A percentile compares a stretch with the other conserved stretches of the same genome.
These are phyloP conservation scores for Tanacetum coccineum DNA, from an alignment of 129 eudicot genomes.

Conservation along the genomic window DNA sequence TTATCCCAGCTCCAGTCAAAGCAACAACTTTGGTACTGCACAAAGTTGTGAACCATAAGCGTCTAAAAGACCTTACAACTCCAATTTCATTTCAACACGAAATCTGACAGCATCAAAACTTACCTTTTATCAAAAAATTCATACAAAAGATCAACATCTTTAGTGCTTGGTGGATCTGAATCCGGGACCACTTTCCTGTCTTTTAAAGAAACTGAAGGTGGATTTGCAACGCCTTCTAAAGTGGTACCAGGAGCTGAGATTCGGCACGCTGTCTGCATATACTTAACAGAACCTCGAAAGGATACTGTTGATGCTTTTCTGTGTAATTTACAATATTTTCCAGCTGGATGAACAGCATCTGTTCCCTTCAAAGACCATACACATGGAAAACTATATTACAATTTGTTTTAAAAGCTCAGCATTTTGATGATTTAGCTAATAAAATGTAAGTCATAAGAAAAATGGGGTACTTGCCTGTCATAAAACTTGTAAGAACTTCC, in stretches of 20 bases:
- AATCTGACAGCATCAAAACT: too few species aligned
- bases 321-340: constrained; percentile 23
- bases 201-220: constrained; percentile 39
- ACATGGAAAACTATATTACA: constrained; percentile 1
- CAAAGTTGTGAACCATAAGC: constrained; percentile 14
- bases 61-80: background rate
- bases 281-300: constrained; percentile 42
- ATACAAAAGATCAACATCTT: constrained; percentile 63
- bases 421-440: background rate
- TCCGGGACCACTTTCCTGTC: constrained; percentile 63
- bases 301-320: constrained; percentile 23
- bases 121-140: constrained; percentile 74
- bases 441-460: background rate
- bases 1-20: constrained; percentile 84
- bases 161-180: constrained; percentile 68
- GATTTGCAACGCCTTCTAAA: constrained; percentile 34
- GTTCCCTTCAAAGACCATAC: constrained; percentile 19
- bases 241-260: constrained; percentile 53
- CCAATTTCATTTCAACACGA: background rate
- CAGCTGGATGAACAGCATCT: constrained; percentile 38
- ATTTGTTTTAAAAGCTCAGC: background rate
- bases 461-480: constrained; percentile 41
- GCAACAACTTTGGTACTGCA: constrained; percentile 85
- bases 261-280: constrained; percentile 45
- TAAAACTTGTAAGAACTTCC: constrained; percentile 30